Conservation (phyloP, 108 stramenopile species). For the Schizochytrium sp. region DNA sequence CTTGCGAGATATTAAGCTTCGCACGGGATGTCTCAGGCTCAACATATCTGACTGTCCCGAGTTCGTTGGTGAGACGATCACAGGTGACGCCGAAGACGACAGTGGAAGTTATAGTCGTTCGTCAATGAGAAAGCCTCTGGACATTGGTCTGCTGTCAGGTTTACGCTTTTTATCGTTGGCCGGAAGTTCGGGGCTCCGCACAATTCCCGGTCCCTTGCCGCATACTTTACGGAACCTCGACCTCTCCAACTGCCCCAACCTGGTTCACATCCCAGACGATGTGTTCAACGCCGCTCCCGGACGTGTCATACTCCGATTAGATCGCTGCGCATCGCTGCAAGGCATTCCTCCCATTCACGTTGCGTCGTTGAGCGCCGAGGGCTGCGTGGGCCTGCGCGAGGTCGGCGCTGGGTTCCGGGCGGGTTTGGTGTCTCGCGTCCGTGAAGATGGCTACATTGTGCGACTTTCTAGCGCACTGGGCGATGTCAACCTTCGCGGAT, state of each 20-base stretch:
- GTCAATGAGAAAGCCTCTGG: not conserved
- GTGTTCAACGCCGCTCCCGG: not conserved
- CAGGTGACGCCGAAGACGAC: not conserved
- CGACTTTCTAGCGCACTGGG: not conserved
- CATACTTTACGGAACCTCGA: not conserved
- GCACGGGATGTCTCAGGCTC: not conserved
- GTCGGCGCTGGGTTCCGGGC: not conserved
- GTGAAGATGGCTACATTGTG: not conserved
- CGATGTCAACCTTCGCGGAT: not conserved
- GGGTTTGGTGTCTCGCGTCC: not conserved
- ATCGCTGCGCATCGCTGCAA: not conserved
- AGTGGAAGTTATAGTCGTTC: not conserved
- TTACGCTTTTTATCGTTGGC: not conserved
- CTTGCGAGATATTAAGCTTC: not conserved
- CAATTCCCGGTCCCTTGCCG: not conserved
- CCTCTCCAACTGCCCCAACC: not conserved
- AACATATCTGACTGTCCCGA: not conserved
- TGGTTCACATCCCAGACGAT: not conserved
- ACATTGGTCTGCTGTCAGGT: not conserved
- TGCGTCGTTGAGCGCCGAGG: not conserved
- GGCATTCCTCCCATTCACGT: not conserved
- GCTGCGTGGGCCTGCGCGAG: not conserved
- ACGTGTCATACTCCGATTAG: not conserved
- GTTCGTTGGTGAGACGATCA: not conserved
- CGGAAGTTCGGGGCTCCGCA: not conserved